These are phyloP conservation scores for Penicillium sp. DNA, from an alignment of 2,329 filamentous ascomycete species.

Conservation along the genomic window DNA sequence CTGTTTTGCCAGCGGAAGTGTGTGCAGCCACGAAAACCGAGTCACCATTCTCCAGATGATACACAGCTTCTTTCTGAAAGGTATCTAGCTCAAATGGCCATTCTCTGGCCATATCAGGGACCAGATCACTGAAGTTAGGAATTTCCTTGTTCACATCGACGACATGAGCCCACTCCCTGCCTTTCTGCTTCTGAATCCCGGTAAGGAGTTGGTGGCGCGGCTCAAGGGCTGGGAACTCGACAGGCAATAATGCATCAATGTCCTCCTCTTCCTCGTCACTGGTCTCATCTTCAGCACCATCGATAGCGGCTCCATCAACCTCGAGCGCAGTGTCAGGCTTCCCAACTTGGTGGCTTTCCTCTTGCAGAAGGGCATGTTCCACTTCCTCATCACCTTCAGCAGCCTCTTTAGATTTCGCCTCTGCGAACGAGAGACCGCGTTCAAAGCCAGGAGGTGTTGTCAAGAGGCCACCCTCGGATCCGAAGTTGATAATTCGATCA, in stretches of 20 bases:
- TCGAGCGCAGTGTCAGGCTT: slow-evolving; percentile 51
- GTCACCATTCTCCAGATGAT: slow-evolving; percentile 93
- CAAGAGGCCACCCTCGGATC: slow-evolving; percentile 73
- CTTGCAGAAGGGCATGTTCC: slow-evolving; percentile 59
- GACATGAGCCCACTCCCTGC: slow-evolving; percentile 96
- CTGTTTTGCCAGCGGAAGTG: slow-evolving; percentile 96
- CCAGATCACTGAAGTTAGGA: slow-evolving; percentile 88
- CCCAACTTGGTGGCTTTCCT: slow-evolving; percentile 50
- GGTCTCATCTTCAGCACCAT: slow-evolving; percentile 30
- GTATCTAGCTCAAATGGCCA: slow-evolving; percentile 98
- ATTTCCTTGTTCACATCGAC: slow-evolving; percentile 93
- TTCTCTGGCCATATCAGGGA: slow-evolving; percentile 92
- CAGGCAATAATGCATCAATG: slow-evolving; percentile 83
- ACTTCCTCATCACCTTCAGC: slow-evolving; percentile 69
- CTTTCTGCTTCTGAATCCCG: slow-evolving; percentile 70
- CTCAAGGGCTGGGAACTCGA: slow-evolving; percentile 90
- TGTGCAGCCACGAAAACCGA: slow-evolving; percentile 98
- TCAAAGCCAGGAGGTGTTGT: slow-evolving; percentile 79
- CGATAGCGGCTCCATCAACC: slow-evolving; percentile 34
- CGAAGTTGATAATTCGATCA: slow-evolving; percentile 84
- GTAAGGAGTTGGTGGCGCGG: slow-evolving; percentile 76
- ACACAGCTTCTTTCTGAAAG: slow-evolving; percentile 98
- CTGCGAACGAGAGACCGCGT: slow-evolving; percentile 73
- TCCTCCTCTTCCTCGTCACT: slow-evolving; percentile 48
- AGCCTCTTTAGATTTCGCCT: slow-evolving; percentile 60